Evolutionary conservation across 1,284 basidiomycete genomes (phyloP), one percentile per base, ranked within the genome.

Genomic region (Jaminaea rosea): DNA sequence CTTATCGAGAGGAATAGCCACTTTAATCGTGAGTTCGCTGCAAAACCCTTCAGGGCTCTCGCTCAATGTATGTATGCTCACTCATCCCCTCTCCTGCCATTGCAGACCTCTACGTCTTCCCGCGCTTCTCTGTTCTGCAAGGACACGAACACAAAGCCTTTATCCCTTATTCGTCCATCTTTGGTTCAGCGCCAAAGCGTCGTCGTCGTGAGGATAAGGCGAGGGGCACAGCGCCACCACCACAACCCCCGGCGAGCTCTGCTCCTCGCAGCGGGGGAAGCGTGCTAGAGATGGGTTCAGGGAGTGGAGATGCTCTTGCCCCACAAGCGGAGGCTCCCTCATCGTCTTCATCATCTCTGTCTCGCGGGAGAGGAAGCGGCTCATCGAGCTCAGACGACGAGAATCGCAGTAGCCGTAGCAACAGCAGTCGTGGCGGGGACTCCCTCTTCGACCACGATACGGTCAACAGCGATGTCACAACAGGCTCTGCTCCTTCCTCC

Each of bases 91-190:
- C 29, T 8, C 29, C 8, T 15, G 29, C 17, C 9, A n/a, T 15
- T 15, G 29, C 28, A 58, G 56, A 72, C 50, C 67, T 72, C 26
- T 75, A 84, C 70, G 80, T 81, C 47, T 77, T 84, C 46, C 82
- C 84, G 2, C 78, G 84, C 44, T 81, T 81, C 59, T 79, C 81
- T 8, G 80, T 84, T 11, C 76, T 85, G 7, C 78, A 82, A 5
- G 80, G 80, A 27, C 82, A 85, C 64, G 84, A 84, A 73, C 81
- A 85, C 75, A 85, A 85, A 76, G 82, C 83, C 17, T 83, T 83
- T 80, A 69, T 75, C 75, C 78, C 63, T 1, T 80, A 77, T 66
- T 60, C 67, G 13, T 64, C 60, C 57, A 87, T 92, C 83, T 91
- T 87, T 79, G 89, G 90, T 76, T 80, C 87, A 55, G 80, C 87